These are phyloP conservation scores for Vachellia collinsii DNA, from an alignment of 306 rosid species.

Conservation along the genomic window DNA sequence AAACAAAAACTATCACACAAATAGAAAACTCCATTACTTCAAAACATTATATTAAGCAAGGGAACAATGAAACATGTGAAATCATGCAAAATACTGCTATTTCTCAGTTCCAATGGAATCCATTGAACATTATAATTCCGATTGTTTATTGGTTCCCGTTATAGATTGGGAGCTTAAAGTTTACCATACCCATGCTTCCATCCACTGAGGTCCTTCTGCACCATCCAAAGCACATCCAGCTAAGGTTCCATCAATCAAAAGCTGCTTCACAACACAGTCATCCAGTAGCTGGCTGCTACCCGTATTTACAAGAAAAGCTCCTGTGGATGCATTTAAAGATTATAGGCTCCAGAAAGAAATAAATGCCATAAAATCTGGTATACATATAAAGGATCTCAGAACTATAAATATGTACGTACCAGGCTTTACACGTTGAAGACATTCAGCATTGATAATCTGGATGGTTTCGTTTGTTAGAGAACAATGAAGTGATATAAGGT, in stretches of 20 bases:
- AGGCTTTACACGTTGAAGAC: conserved; percentile 92
- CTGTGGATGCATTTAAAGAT: conserved; percentile 46
- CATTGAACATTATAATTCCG: background rate
- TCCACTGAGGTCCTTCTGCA: conserved; percentile 99
- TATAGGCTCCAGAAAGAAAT: conserved; percentile 27
- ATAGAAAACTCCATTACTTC: conserved; percentile 1
- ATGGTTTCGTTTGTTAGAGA: conserved; percentile 87
- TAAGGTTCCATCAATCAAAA: conserved; percentile 91
- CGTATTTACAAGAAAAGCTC: conserved; percentile 94
- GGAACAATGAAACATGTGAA: conserved; percentile 31
- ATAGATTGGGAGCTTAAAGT: conserved; percentile 30
- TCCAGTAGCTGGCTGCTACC: conserved; percentile 95
- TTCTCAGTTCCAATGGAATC: conserved; percentile 13
- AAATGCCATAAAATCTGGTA: conserved; percentile 11
- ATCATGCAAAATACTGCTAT: conserved; percentile 29
- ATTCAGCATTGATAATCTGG: conserved; percentile 87
- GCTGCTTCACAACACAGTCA: conserved; percentile 98
- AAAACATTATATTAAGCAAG: conserved; percentile 27
- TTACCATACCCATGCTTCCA: conserved; percentile 98
- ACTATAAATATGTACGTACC: conserved; percentile 51
- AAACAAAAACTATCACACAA: background rate
- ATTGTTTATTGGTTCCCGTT: conserved; percentile 13
- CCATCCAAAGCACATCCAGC: conserved; percentile 99
- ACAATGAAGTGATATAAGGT: conserved; percentile 93
- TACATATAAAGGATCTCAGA: conserved; percentile 8